Evolutionary conservation across 1,284 basidiomycete genomes (phyloP).

Genomic region (Coniferiporia sulphurascens): DNA sequence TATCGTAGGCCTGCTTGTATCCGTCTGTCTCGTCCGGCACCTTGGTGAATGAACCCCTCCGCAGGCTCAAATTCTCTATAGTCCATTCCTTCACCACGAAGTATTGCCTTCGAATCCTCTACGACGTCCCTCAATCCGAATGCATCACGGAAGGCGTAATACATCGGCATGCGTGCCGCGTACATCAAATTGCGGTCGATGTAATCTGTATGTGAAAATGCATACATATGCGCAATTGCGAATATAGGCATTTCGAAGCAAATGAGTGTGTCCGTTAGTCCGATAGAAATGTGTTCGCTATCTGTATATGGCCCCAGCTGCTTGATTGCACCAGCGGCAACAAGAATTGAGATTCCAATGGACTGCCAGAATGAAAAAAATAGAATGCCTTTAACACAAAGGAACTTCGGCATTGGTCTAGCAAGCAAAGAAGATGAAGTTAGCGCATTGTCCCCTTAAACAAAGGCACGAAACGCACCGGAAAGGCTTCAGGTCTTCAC

Average conservation of each 20-base stretch:
- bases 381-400: constrained; percentile 96
- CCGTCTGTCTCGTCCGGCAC: constrained; percentile 73
- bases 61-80: constrained; percentile 96
- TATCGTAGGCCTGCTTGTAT: constrained; percentile 91
- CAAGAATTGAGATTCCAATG: constrained; percentile 82
- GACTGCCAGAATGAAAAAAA: constrained; percentile 99
- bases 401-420: constrained; percentile 86
- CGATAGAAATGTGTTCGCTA: constrained; percentile 86
- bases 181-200: constrained; percentile 62
- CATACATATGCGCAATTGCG: constrained; percentile 88
- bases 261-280: constrained; percentile 85
- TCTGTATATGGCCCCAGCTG: constrained; percentile 85
- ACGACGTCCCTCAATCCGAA: constrained; percentile 85
- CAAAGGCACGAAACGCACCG: constrained; percentile 43
- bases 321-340: constrained; percentile 74
- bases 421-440: background rate
- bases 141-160: constrained; percentile 83
- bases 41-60: constrained; percentile 88
- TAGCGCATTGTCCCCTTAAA: background rate
- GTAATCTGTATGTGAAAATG: constrained; percentile 84
- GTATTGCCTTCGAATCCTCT: constrained; percentile 80
- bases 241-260: constrained; percentile 99
- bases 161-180: constrained; percentile 84
- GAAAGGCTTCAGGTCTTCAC: constrained; percentile 83
- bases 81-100: constrained; percentile 86